phyloP scores from a whole-genome alignment of 164 flowering plant genomes.

The Magnolia kwangsiensis region DNA sequence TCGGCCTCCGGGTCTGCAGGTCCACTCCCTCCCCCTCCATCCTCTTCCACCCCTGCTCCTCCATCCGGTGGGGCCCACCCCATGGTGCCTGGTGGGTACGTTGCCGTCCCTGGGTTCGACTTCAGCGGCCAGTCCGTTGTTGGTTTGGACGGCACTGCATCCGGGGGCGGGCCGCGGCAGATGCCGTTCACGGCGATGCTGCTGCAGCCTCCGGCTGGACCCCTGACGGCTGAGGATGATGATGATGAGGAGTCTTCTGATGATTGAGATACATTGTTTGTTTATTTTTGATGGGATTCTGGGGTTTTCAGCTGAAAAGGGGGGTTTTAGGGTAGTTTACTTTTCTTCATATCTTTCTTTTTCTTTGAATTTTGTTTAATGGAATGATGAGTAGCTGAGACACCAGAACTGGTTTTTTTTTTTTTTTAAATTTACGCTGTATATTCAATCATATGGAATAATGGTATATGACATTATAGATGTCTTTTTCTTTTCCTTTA shows the following conservation, averaged over 20 bases:
- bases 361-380: neutral
- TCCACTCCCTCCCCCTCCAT: constrained; percentile 3
- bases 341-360: neutral
- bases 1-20: constrained; percentile 18
- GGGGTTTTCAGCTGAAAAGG: neutral
- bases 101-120: constrained; percentile 23
- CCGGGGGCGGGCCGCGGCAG: constrained; percentile 31
- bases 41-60: constrained; percentile 11
- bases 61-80: constrained; percentile 15
- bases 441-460: neutral
- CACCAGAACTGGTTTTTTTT: neutral
- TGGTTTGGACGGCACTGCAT: neutral
- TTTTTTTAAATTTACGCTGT: neutral
- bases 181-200: constrained; percentile 66
- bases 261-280: neutral
- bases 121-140: constrained; percentile 26
- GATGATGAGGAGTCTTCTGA: constrained; percentile 1
- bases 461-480: neutral
- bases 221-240: constrained; percentile 19
- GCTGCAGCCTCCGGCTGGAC: constrained; percentile 34
- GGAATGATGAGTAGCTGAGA: neutral
- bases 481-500: neutral
- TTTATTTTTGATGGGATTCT: neutral
- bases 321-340: neutral
- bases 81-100: neutral